Percentiles rank a stretch among this genome's conserved stretches.
These are phyloP conservation scores for Escallonia herrerae DNA, from an alignment of 129 eudicot genomes.

Conservation along the genomic window DNA sequence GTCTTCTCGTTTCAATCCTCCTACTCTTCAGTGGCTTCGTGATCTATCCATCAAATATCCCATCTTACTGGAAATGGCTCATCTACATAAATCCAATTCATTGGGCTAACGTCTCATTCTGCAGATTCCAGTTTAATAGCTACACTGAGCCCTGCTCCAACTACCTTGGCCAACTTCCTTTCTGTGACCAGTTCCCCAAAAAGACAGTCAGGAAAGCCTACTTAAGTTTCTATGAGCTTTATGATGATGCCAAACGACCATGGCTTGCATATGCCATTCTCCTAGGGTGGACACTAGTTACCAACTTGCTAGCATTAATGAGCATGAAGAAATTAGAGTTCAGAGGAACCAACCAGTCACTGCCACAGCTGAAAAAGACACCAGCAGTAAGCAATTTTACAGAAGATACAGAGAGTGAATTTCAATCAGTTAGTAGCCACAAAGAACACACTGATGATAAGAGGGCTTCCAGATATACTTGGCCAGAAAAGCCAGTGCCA, in stretches of 20 bases:
- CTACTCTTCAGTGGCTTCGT: slow-evolving; percentile 19
- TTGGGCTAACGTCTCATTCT: slow-evolving; percentile 17
- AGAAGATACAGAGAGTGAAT: slow-evolving; percentile 5
- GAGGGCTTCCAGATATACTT: not conserved
- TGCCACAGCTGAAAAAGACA: slow-evolving; percentile 9
- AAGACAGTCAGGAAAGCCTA: slow-evolving; percentile 18
- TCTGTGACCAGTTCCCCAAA: slow-evolving; percentile 12
- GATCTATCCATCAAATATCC: slow-evolving; percentile 18
- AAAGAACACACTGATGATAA: not conserved
- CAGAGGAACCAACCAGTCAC: slow-evolving; percentile 11
- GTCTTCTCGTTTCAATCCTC: slow-evolving; percentile 17
- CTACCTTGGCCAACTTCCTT: slow-evolving; percentile 11
- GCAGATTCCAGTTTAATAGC: slow-evolving; percentile 10
- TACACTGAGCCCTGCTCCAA: slow-evolving; percentile 18
- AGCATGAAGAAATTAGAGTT: slow-evolving; percentile 15
- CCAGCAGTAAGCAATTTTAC: slow-evolving; percentile 4
- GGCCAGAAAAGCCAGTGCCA: not conserved
- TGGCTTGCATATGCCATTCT: slow-evolving; percentile 17
- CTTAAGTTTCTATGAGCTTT: slow-evolving; percentile 16
- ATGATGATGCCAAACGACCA: slow-evolving; percentile 4
- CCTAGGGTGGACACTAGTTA: slow-evolving; percentile 4
- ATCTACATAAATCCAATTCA: slow-evolving; percentile 11
- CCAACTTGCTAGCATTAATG: slow-evolving; percentile 15
- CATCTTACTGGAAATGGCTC: slow-evolving; percentile 18
- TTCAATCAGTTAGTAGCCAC: not conserved